Evolutionary conservation across 2,329 filamentous ascomycete species (phyloP).

Genomic region (Botrytis galanthina): DNA sequence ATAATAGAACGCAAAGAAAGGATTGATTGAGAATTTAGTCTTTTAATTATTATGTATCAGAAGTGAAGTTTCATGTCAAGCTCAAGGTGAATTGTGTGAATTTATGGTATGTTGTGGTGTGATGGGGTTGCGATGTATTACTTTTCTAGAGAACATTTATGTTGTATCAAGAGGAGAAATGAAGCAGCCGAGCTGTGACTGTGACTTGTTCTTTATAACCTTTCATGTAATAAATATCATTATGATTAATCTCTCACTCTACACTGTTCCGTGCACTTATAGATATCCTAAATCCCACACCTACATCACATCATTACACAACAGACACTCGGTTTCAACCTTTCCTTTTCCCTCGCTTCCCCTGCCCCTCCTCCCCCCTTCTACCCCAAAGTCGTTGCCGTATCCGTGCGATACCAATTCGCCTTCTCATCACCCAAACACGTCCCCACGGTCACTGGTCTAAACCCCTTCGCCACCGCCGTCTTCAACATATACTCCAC

Average conservation of each 20-base stretch:
- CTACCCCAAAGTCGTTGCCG: background rate
- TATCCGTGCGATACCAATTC: conserved; percentile 43
- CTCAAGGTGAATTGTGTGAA: background rate
- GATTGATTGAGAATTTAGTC: background rate
- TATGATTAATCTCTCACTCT: background rate
- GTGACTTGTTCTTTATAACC: background rate
- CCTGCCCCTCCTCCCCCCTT: background rate
- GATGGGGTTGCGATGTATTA: background rate
- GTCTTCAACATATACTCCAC: conserved; percentile 33
- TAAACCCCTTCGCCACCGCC: conserved; percentile 39
- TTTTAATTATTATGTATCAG: background rate
- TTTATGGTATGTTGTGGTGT: rapidly evolving
- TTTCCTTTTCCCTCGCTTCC: background rate
- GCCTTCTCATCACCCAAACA: conserved; percentile 43
- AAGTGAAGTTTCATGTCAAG: background rate
- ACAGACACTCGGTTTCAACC: background rate
- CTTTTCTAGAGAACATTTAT: background rate
- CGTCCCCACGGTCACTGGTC: conserved; percentile 45
- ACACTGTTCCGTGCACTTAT: background rate
- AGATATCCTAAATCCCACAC: background rate
- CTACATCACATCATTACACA: background rate
- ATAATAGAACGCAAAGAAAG: conserved; percentile 4
- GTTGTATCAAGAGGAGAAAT: background rate
- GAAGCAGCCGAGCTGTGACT: background rate
- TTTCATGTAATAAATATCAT: background rate